Conservation (phyloP, 2,329 filamentous ascomycete genomes). For the Stagonosporopsis cucurbitacearum region DNA sequence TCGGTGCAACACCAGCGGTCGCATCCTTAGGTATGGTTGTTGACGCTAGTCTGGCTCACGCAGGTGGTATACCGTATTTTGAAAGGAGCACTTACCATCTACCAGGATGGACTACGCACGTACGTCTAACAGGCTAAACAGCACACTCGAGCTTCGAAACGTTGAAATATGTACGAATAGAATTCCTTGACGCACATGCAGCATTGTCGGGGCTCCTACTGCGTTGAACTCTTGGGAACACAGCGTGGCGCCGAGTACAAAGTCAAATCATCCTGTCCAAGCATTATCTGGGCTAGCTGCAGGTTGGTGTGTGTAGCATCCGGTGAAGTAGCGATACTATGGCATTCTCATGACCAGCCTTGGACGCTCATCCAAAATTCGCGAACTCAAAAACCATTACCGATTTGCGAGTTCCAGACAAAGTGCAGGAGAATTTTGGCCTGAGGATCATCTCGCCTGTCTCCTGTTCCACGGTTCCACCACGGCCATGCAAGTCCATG, state of each 20-base stretch:
- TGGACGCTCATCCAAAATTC: background rate
- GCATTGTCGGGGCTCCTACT: background rate
- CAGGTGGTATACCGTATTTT: too few relatives aligned
- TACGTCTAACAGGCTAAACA: too few relatives aligned
- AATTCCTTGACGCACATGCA: too few relatives aligned
- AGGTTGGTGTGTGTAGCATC: background rate
- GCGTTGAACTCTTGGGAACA: background rate
- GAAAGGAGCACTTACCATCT: background rate
- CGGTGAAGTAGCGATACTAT: background rate
- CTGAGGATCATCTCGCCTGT: background rate
- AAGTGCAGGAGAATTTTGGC: background rate
- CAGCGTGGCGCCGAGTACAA: background rate
- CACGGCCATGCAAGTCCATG: conserved; percentile 1
- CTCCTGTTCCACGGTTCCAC: conserved; percentile 4
- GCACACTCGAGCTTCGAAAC: background rate
- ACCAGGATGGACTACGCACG: background rate
- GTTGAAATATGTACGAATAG: background rate
- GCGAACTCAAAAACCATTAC: background rate
- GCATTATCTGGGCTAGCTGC: background rate
- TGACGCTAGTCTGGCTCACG: too few relatives aligned
- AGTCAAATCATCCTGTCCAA: background rate
- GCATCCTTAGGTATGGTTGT: too few relatives aligned
- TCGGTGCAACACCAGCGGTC: too few relatives aligned
- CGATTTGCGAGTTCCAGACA: background rate
- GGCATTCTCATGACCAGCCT: background rate